Evolutionary conservation across 2,329 filamentous ascomycete genomes (phyloP).

Genomic region (Trematosphaeria pertusa): DNA sequence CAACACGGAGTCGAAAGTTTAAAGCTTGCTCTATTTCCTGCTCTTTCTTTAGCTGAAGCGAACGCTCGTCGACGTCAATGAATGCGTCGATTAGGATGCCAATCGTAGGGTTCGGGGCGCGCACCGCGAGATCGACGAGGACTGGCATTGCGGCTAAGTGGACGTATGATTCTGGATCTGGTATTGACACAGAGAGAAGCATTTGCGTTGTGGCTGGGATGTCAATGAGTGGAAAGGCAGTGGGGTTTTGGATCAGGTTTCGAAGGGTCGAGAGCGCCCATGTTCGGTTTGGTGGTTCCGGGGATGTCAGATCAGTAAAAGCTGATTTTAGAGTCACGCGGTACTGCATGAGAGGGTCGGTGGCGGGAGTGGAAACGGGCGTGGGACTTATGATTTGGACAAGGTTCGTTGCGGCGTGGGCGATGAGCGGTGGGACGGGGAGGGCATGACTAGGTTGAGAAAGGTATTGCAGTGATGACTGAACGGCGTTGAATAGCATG

Average conservation of each 20-base stretch:
- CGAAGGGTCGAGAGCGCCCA: constrained; percentile 43
- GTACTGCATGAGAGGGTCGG: constrained; percentile 58
- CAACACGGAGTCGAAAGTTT: constrained; percentile 71
- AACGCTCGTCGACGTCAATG: constrained; percentile 64
- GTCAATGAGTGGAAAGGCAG: constrained; percentile 66
- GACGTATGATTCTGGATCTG: constrained; percentile 74
- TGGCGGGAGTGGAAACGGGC: constrained; percentile 60
- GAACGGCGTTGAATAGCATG: constrained; percentile 14
- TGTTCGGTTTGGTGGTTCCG: constrained; percentile 45
- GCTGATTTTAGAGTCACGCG: constrained; percentile 30
- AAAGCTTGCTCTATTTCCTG: constrained; percentile 50
- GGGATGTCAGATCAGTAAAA: constrained; percentile 38
- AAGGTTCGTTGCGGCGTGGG: constrained; percentile 35
- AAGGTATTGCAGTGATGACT: constrained; percentile 32
- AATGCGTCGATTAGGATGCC: constrained; percentile 72
- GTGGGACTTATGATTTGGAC: constrained; percentile 63
- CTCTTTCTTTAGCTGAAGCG: constrained; percentile 33
- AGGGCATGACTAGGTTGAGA: constrained; percentile 15
- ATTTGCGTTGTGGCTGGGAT: constrained; percentile 70
- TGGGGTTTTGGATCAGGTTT: constrained; percentile 58
- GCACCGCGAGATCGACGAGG: constrained; percentile 66
- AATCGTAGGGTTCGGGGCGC: constrained; percentile 68
- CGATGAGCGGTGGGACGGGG: constrained; percentile 25
- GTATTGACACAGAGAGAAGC: constrained; percentile 68
- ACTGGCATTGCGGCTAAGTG: constrained; percentile 72